Evolutionary conservation across 495 filamentous ascomycete genomes (phyloP), one percentile per base, ranked within the genome.

Genomic region (Lasiosphaeria ovina): DNA sequence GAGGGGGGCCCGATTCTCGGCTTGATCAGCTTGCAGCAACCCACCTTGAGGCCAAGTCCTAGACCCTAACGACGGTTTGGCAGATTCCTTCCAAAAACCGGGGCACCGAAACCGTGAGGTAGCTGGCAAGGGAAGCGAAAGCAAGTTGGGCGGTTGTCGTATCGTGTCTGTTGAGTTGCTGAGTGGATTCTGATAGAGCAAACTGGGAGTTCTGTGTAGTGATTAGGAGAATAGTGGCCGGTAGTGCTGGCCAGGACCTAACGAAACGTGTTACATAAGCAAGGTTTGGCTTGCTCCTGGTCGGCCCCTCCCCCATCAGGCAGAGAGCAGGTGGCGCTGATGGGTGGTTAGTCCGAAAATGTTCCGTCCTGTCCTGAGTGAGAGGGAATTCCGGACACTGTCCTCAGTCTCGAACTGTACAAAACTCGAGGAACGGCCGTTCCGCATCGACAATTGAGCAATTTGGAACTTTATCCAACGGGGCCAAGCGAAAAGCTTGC

Each of bases 231-330:
- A 60, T 44, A 36, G 33, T 69, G 64, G 17, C 17, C 31, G 48
- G 16, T 57, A 49, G 45, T 59, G 59, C 53, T 58, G 53, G 49
- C 45, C 50, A 58, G 48, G 59, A 57, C 64, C 56, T 57, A 59
- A 63, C 47, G 54, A 60, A 54, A 55, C 45, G 42, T 53, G 24
- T 65, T 69, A 67, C 65, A 61, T 69, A 65, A 65, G 61, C 66
- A 53, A 34, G 11, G 44, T 4, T 11, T 11, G 8, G 44, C 16
- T 24, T 24, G 1, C 24, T 24, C 24, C 24, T 24, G 24, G 44
- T n/a, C 16, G 12, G 11, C 32, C 51, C 33, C 11, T 53, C 17
- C 51, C 51, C 51, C 49, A 33, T 8, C 32, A 31, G 7, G 38
- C 10, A 31, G 12, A 3, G 32, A 35, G 3, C 35, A 32, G 51